A percentile compares a stretch with the other conserved stretches of the same genome.
These are phyloP conservation scores for Lasiosphaeria ovina DNA, from an alignment of 495 filamentous ascomycete species.

Conservation along the genomic window DNA sequence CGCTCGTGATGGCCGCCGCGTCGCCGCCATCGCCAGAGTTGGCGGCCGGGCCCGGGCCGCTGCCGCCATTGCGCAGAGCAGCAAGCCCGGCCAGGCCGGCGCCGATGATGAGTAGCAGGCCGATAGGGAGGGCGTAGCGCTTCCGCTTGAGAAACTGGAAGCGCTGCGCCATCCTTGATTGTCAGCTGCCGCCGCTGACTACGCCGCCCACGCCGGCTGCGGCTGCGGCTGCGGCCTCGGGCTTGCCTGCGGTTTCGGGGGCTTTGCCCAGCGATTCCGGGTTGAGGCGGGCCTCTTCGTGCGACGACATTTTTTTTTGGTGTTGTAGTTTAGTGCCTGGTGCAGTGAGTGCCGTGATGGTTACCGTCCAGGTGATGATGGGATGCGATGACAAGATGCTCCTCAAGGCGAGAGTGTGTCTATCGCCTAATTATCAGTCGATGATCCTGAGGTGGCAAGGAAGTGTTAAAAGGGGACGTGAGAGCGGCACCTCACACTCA, in stretches of 20 bases:
- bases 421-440: too few relatives aligned
- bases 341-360: too few relatives aligned
- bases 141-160: constrained; percentile 41
- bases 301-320: too few relatives aligned
- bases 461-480: too few relatives aligned
- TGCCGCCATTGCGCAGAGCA: constrained; percentile 20
- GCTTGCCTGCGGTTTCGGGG: not conserved
- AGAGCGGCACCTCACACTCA: too few relatives aligned
- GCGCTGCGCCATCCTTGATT: constrained; percentile 34
- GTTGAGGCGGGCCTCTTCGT: too few relatives aligned
- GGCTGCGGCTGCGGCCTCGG: not conserved
- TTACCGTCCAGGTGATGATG: too few relatives aligned
- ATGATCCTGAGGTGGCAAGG: too few relatives aligned
- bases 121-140: constrained; percentile 33
- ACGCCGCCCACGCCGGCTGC: not conserved
- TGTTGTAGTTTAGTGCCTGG: too few relatives aligned
- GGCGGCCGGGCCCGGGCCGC: not conserved
- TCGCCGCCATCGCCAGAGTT: constrained; percentile 4
- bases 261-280: too few relatives aligned
- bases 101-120: constrained; percentile 38
- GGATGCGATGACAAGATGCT: too few relatives aligned
- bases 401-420: too few relatives aligned
- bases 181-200: constrained; percentile 22
- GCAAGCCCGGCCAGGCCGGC: constrained; percentile 35
- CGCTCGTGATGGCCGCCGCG: constrained; percentile 35